These are phyloP conservation scores for Themeda triandra DNA, from an alignment of 176 grass and related monocot species.

Conservation along the genomic window DNA sequence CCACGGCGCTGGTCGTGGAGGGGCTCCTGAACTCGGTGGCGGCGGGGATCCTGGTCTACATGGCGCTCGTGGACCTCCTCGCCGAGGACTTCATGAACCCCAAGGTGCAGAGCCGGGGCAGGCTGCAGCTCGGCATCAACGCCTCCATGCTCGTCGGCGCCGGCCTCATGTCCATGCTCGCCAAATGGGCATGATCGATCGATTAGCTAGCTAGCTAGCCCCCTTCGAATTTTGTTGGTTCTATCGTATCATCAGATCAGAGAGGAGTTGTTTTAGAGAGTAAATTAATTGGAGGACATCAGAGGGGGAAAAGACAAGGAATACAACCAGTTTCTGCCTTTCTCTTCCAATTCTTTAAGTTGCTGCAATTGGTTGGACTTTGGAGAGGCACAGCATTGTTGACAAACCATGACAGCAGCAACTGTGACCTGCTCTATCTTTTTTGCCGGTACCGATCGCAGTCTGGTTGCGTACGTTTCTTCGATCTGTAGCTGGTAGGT, in stretches of 20 bases:
- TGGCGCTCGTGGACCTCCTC: constrained; percentile 71
- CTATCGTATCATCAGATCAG: too few species aligned
- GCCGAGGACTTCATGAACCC: constrained; percentile 79
- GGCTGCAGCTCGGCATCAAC: constrained; percentile 54
- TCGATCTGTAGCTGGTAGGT: background rate
- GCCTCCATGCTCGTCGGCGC: constrained; percentile 45
- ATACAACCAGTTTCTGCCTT: background rate
- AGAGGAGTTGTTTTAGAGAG: too few species aligned
- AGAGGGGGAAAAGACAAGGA: background rate
- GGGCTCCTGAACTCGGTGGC: constrained; percentile 59
- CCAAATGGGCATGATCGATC: constrained; percentile 79
- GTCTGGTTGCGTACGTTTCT: background rate
- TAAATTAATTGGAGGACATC: background rate
- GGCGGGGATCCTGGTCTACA: constrained; percentile 68
- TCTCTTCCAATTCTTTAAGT: too few species aligned
- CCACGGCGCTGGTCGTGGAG: constrained; percentile 51
- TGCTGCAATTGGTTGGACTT: background rate
- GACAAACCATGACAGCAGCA: background rate
- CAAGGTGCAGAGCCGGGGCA: constrained; percentile 48
- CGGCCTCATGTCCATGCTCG: constrained; percentile 67
- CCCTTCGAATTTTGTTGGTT: too few species aligned
- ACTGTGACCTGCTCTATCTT: background rate
- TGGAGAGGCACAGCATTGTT: background rate
- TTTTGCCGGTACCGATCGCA: background rate
- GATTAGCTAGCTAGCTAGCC: background rate